These are phyloP conservation scores for Aspergillus novofumigatus DNA, from an alignment of 2,329 filamentous ascomycete genomes.

Conservation along the genomic window DNA sequence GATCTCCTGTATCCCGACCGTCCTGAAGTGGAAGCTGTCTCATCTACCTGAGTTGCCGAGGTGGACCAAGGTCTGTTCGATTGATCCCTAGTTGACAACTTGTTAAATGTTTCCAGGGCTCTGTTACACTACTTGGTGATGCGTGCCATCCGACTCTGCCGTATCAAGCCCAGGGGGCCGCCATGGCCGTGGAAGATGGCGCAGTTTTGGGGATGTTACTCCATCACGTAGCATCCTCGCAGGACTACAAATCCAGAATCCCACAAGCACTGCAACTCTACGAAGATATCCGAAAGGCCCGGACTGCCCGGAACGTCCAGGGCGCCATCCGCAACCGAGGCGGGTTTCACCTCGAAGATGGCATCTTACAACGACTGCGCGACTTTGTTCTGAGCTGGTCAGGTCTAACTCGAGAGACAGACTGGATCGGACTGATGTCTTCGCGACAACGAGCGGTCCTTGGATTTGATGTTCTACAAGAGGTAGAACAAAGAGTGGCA, in stretches of 20 bases:
- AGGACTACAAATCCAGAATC: conserved; percentile 9
- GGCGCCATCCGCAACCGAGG: conserved; percentile 13
- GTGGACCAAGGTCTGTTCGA: conserved; percentile 30
- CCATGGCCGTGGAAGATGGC: conserved; percentile 63
- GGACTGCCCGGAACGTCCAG: conserved; percentile 14
- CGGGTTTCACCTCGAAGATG: conserved; percentile 17
- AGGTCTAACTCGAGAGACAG: conserved; percentile 14
- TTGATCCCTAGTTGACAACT: too few relatives aligned
- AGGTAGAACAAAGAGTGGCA: background rate
- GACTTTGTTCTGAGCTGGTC: conserved; percentile 10
- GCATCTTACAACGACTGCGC: conserved; percentile 8
- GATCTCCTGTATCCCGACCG: conserved; percentile 48
- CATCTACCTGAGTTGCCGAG: conserved; percentile 37
- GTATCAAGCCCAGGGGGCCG: conserved; percentile 61
- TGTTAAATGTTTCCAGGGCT: conserved; percentile 5
- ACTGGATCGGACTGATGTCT: conserved; percentile 16
- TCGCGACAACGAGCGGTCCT: conserved; percentile 11
- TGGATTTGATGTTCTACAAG: conserved; percentile 8
- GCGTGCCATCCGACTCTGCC: conserved; percentile 60
- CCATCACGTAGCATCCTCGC: conserved; percentile 34
- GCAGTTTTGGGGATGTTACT: conserved; percentile 58
- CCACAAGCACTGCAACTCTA: conserved; percentile 7
- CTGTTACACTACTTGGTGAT: conserved; percentile 44
- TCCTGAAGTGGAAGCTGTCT: conserved; percentile 65
- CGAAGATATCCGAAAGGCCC: conserved; percentile 14